phyloP scores from a whole-genome alignment of 371 early-diverging fungal species.

The Lichtheimia ornata region DNA sequence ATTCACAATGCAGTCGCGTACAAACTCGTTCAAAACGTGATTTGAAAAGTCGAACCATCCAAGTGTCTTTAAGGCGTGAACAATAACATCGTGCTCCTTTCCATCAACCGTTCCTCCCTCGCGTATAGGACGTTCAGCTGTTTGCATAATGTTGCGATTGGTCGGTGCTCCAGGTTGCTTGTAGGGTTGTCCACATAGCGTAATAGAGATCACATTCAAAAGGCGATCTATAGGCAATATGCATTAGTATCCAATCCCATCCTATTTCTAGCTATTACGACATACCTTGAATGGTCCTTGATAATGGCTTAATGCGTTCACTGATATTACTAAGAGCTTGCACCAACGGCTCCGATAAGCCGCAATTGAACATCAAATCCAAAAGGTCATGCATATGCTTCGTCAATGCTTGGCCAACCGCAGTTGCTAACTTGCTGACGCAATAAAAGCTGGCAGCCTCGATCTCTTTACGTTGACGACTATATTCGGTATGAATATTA shows the following conservation, averaged over 20 bases:
- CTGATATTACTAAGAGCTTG: slow-evolving; percentile 82
- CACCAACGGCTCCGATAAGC: slow-evolving; percentile 82
- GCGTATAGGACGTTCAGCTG: slow-evolving; percentile 47
- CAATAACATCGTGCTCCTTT: slow-evolving; percentile 77
- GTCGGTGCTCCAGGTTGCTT: slow-evolving; percentile 79
- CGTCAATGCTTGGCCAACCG: slow-evolving; percentile 88
- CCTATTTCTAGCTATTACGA: too few species aligned
- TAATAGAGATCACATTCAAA: slow-evolving; percentile 86
- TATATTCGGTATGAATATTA: slow-evolving; percentile 6
- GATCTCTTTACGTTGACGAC: slow-evolving; percentile 59
- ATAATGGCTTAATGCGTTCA: slow-evolving; percentile 80
- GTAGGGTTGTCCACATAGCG: slow-evolving; percentile 85
- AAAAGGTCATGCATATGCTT: slow-evolving; percentile 86
- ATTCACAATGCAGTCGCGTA: slow-evolving; percentile 81
- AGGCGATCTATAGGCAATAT: slow-evolving; percentile 65
- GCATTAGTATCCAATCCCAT: background rate
- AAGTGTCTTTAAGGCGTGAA: slow-evolving; percentile 86
- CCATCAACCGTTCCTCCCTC: slow-evolving; percentile 52
- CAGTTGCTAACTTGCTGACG: slow-evolving; percentile 85
- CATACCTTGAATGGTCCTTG: slow-evolving; percentile 86
- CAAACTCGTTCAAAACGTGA: slow-evolving; percentile 88
- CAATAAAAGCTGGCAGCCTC: slow-evolving; percentile 84
- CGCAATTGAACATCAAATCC: slow-evolving; percentile 90
- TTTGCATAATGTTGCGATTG: slow-evolving; percentile 37
- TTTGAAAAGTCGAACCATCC: slow-evolving; percentile 86